These are phyloP conservation scores for Sphaerulina vaccinii DNA, from an alignment of 2,329 filamentous ascomycete species.

Conservation along the genomic window DNA sequence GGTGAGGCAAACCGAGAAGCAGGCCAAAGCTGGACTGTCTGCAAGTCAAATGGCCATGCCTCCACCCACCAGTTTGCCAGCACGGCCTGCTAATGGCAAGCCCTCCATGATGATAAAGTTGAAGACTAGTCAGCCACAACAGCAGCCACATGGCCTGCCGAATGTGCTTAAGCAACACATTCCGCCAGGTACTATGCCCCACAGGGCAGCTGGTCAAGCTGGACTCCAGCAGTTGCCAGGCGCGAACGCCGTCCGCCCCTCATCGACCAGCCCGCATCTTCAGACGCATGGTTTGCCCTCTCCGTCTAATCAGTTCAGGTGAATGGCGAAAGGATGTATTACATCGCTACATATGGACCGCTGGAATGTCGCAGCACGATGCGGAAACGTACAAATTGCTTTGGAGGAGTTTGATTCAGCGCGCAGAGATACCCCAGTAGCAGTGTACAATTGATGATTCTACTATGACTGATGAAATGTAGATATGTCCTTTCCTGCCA, in stretches of 20 bases:
- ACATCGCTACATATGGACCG: neutral
- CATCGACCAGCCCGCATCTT: neutral
- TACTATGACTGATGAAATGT: neutral
- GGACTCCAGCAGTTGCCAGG: neutral
- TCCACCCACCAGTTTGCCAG: neutral
- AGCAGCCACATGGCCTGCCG: conserved; percentile 7
- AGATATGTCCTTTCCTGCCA: neutral
- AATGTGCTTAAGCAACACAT: neutral
- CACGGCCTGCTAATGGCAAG: neutral
- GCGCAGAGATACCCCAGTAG: conserved; percentile 3
- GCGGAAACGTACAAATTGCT: neutral
- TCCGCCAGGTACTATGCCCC: neutral
- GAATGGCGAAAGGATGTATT: neutral
- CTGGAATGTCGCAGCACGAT: neutral
- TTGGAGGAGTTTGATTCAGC: neutral
- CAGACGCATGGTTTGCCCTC: neutral
- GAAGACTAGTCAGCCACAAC: neutral
- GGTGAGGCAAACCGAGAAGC: conserved; percentile 55
- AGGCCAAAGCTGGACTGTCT: conserved; percentile 60
- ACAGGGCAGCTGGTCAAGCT: neutral
- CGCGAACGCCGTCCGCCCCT: neutral
- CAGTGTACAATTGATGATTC: neutral
- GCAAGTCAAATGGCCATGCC: conserved; percentile 35
- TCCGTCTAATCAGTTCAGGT: neutral
- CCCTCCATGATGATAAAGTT: neutral